Evolutionary conservation across 1,139 yeast genomes (phyloP).

Genomic region (Citeromyces siamensis): DNA sequence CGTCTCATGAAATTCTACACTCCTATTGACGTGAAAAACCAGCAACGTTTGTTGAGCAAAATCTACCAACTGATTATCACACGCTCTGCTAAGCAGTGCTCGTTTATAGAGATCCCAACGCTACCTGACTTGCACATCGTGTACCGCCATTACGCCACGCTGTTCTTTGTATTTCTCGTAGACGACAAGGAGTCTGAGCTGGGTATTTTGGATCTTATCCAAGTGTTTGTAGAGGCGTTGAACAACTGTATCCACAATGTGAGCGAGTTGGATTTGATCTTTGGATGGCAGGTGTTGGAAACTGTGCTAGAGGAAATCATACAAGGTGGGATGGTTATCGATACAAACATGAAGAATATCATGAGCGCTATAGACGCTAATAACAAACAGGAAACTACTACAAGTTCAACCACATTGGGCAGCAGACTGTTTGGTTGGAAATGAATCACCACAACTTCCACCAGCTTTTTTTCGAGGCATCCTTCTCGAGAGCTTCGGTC

Average conservation of each 20-base stretch:
- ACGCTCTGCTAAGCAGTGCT: slow-evolving; percentile 62
- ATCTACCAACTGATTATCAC: slow-evolving; percentile 60
- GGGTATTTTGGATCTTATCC: slow-evolving; percentile 87
- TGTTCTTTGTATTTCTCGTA: slow-evolving; percentile 88
- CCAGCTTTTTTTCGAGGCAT: slow-evolving; percentile 22
- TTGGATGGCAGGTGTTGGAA: slow-evolving; percentile 95
- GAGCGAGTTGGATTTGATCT: slow-evolving; percentile 88
- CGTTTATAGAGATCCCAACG: slow-evolving; percentile 73
- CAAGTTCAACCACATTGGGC: slow-evolving; percentile 6
- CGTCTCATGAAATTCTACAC: slow-evolving; percentile 87
- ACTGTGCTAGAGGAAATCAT: slow-evolving; percentile 87
- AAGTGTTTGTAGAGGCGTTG: slow-evolving; percentile 90
- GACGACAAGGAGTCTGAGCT: slow-evolving; percentile 94
- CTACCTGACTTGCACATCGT: slow-evolving; percentile 79
- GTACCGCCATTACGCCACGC: slow-evolving; percentile 88
- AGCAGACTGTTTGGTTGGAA: slow-evolving; percentile 1
- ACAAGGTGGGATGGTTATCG: slow-evolving; percentile 99
- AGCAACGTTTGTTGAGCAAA: slow-evolving; percentile 59
- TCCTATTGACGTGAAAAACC: slow-evolving; percentile 73
- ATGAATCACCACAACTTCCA: slow-evolving; percentile 20
- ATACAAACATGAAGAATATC: slow-evolving; percentile 72
- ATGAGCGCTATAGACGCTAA: slow-evolving; percentile 71
- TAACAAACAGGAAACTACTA: slow-evolving; percentile 30
- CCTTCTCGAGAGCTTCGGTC: slow-evolving; percentile 25
- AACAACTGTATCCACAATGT: slow-evolving; percentile 91